phyloP scores from a whole-genome alignment of 2,329 filamentous ascomycete genomes.

The Colletotrichum siamense region DNA sequence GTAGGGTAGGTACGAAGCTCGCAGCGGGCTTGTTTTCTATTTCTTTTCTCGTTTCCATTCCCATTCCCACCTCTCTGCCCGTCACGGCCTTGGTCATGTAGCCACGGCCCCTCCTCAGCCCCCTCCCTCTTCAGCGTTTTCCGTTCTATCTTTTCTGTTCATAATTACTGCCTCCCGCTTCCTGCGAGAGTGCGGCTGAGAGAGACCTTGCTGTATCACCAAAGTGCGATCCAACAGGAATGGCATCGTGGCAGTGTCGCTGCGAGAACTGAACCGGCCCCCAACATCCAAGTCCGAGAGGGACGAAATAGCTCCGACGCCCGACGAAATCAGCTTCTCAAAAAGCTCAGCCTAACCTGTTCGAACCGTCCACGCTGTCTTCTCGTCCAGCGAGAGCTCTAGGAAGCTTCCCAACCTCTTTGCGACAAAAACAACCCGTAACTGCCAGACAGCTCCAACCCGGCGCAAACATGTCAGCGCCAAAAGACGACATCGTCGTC shows the following conservation, averaged over 20 bases:
- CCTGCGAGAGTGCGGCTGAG: neutral
- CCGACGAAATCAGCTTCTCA: neutral
- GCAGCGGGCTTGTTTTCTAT: conserved; percentile 2
- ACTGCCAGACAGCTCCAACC: too few species aligned
- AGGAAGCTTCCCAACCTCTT: neutral
- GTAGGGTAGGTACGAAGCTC: neutral
- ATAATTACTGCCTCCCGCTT: neutral
- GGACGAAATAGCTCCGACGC: neutral
- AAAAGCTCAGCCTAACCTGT: neutral
- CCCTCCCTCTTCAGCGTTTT: neutral
- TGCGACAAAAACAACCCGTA: neutral
- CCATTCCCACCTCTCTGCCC: neutral
- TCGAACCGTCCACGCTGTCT: neutral
- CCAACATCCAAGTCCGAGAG: neutral
- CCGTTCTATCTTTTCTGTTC: neutral
- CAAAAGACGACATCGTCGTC: conserved; percentile 17
- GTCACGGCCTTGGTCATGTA: neutral
- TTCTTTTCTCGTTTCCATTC: conserved; percentile 12
- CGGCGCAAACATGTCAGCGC: conserved; percentile 9
- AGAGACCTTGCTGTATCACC: neutral
- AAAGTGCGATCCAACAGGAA: conserved; percentile 12
- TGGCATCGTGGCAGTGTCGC: conserved; percentile 6
- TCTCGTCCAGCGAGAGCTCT: neutral
- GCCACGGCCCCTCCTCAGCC: neutral
- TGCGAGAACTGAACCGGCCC: neutral